Conservation (phyloP, 148 eudicot species). For the Chenopodium quinoa region DNA sequence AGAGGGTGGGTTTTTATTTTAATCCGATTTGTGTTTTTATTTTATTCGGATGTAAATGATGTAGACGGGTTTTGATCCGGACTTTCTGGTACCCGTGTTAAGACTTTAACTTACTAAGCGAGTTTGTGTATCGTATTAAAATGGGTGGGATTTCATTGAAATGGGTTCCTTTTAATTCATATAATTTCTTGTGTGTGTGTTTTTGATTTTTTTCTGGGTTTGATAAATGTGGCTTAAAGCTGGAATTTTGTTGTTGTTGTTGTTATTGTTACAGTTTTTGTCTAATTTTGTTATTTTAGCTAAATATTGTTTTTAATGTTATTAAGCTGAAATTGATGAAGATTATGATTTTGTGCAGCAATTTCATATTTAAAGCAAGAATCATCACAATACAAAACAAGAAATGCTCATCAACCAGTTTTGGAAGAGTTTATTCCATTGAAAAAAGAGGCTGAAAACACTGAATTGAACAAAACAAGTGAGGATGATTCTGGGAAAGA, state of each 20-base stretch:
- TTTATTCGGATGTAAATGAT: not conserved
- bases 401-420: constrained; percentile 45
- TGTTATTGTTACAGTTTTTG: not conserved
- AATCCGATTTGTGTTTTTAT: not conserved
- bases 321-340: not conserved
- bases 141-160: not conserved
- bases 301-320: not conserved
- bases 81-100: not conserved
- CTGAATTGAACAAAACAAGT: constrained; percentile 11
- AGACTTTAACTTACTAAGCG: not conserved
- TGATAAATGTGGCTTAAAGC: too few species aligned
- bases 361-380: constrained; percentile 49
- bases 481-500: constrained; percentile 40
- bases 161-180: not conserved
- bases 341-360: constrained; percentile 39
- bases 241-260: not conserved
- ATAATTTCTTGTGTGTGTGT: not conserved
- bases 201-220: not conserved
- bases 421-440: constrained; percentile 72
- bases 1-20: constrained; percentile 44
- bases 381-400: constrained; percentile 33
- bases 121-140: too few species aligned
- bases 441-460: constrained; percentile 40
- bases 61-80: not conserved
- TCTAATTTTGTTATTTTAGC: not conserved